Evolutionary conservation across 768 basidiomycete genomes (phyloP), one percentile per base, ranked within the genome.

Genomic region (Hydnomerulius pinastri): DNA sequence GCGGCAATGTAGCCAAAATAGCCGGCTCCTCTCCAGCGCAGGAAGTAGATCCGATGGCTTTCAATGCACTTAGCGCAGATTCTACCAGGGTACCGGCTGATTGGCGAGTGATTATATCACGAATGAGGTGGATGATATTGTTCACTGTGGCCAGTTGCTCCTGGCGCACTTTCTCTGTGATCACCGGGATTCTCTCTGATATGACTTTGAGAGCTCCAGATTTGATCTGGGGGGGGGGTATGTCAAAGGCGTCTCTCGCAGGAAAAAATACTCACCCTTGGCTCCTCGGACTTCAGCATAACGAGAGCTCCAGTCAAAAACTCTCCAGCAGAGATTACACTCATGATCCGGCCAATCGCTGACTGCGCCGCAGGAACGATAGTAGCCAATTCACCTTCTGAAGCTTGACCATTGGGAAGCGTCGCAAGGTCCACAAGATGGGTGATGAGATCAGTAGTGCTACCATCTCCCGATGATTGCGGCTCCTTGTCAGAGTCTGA

Each of bases 171-270:
- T 75, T 72, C 8, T 77, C 70, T 4, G 83, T 71, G 45, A 96
- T 75, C 6, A 77, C 72, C 0, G 80, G 76, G 1, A 96, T 69
- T 29, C 90, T 82, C 33, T 83, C 80, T 3, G 78, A 73, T 12
- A 97, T 67, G 8, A 94, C 74, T 28, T 81, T 80, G 25, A 97
- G 76, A 9, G 87, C 88, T 47, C 84, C 87, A 8, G 70, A 59
- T 65, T 86, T 80, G 23, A 85, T 72, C 88, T 90, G 57, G 28
- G 33, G 20, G n/a, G 15, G 20, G 2, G 23, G 30, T 45, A 50
- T 10, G 43, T 40, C 32, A 38, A 18, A 40, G 32, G 20, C 37
- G 28, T 18, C 33, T 15, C 17, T 12, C 58, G 45, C 41, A 12
- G 11, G 15, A 17, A 10, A 15, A 18, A 8, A 28, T 10, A 50